Percentiles rank a stretch among this genome's conserved stretches.
These are phyloP conservation scores for Marasmius tenuissimus DNA, from an alignment of 1,284 basidiomycete species.

Conservation along the genomic window DNA sequence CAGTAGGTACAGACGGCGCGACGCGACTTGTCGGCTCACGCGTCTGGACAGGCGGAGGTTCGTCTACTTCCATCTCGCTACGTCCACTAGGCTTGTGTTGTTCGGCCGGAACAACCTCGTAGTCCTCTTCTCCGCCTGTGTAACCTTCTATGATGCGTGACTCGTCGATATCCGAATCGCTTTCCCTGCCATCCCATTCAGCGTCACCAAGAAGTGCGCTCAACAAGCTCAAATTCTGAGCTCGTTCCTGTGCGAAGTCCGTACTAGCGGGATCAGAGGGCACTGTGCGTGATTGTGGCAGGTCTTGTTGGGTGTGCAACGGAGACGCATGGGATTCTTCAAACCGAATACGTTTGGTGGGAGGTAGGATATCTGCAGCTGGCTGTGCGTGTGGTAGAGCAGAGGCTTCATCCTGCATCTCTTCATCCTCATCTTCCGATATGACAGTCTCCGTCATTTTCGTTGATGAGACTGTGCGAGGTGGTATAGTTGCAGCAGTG, in stretches of 20 bases:
- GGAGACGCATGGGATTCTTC: neutral
- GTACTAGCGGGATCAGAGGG: neutral
- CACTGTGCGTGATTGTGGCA: too few relatives aligned
- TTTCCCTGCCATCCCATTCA: neutral
- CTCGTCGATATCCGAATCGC: constrained; percentile 1
- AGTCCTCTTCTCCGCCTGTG: constrained; percentile 7
- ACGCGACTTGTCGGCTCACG: neutral
- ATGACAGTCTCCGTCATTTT: neutral
- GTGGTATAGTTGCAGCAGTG: neutral
- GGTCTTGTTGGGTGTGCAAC: neutral
- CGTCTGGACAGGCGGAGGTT: neutral
- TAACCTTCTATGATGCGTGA: constrained; percentile 2
- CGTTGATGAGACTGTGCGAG: neutral
- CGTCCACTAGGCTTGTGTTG: constrained; percentile 7
- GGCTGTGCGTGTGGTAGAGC: too few relatives aligned
- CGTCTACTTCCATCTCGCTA: constrained; percentile 14
- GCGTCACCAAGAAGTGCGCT: neutral
- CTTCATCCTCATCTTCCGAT: constrained; percentile 12
- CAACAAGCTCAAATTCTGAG: neutral
- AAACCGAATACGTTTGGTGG: neutral
- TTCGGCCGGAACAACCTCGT: neutral
- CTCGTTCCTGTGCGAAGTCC: neutral
- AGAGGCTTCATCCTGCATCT: neutral
- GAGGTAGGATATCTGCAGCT: too few relatives aligned
- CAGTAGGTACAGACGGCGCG: neutral